phyloP scores from a whole-genome alignment of 345 rosid species.

The Eucalyptus microcorys region DNA sequence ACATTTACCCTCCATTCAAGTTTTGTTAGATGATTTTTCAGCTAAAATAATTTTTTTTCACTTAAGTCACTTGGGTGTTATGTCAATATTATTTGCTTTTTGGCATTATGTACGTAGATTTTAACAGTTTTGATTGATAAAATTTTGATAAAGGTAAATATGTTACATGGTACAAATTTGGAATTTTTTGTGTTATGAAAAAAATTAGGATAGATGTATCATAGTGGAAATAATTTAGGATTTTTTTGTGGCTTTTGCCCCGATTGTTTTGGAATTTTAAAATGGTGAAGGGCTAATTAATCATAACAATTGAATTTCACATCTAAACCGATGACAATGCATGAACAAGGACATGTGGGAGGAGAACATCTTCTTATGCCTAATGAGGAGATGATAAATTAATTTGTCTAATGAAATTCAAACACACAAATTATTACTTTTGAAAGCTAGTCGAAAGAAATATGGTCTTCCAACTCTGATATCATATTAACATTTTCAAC shows the following conservation, averaged over 20 bases:
- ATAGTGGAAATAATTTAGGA: no score
- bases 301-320: not conserved
- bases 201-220: not conserved
- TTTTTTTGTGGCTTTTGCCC: not conserved
- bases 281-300: not conserved
- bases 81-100: not conserved
- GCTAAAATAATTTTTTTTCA: no score
- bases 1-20: not conserved
- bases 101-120: not conserved
- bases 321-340: not conserved
- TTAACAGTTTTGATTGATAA: not conserved
- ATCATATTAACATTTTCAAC: not conserved
- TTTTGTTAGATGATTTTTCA: not conserved
- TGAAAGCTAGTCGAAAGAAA: not conserved
- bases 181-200: not conserved
- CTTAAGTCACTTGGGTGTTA: not conserved
- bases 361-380: not conserved
- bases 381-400: not conserved
- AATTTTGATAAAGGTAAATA: not conserved
- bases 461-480: not conserved
- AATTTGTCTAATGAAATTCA: not conserved
- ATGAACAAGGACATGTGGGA: not conserved
- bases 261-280: not conserved
- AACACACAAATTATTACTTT: not conserved
- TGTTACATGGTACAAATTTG: not conserved